Evolutionary conservation across 2,329 filamentous ascomycete genomes (phyloP), one percentile per base, ranked within the genome.

Genomic region (Arthrinium phaeospermum): DNA sequence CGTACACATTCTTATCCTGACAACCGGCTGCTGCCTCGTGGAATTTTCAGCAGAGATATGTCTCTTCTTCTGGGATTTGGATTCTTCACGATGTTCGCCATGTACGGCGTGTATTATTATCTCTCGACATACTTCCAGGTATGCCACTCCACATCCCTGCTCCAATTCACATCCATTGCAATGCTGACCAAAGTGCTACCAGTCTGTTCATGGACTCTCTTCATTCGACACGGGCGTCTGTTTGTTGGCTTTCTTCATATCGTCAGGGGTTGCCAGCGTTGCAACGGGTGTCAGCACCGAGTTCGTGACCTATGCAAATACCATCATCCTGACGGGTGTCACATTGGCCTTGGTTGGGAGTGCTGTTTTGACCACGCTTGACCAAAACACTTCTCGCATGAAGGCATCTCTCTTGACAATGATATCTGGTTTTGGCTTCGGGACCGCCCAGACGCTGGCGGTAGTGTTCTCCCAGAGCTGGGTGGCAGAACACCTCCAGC

Each of bases 81-180:
- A 1, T 72, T 72, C 44, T 72, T 71, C 37, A 53, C 68, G 2
- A 72, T 71, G 71, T 72, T 72, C 67, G 71, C 71, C 37, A 72
- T 72, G 71, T 72, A 71, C 14, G 64, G 71, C 27, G 71, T 72
- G 6, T 72, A 71, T 14, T 72, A 72, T 53, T 72, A 72, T 47
- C 27, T 72, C 4, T 71, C 71, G 30, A 72, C 71, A 27, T 72
- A 72, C 37, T 72, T 71, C 19, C 71, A 72, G 49, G 69, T 72
- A 13, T 53, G 69, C 19, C n/a, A 27, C 5, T 13, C n/a, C n/a
- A 16, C 53, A 16, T 16, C 1, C 2, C n/a, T 30, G 3, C 8
- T 24, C 5, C 19, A 13, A 13, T 3, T n/a, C 19, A 34, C 19
- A 19, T 47, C 61, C 19, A 49, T 4, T 22, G 24, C 1, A 14